Base-by-base conservation (phyloP, 495 filamentous ascomycete species). In the Aspergillus bridgeri region DNA sequence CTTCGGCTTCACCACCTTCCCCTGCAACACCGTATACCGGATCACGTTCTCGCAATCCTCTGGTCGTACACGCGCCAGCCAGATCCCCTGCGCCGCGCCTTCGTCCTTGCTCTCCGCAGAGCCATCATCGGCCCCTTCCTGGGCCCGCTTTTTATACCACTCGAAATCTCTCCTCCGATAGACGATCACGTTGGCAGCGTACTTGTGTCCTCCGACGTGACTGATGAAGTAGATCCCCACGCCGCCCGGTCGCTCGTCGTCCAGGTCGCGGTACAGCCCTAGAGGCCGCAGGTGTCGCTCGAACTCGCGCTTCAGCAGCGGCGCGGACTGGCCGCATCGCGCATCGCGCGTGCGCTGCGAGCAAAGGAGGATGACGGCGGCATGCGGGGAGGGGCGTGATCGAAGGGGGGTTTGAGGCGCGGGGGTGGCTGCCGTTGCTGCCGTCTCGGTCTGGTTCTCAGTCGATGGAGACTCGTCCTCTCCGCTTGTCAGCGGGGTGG, bases 1-100 rank as follows among this genome's bases (percentile, higher is more conserved):
- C 62, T 83, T 85, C 22, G 90, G 87, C 77, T 97, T 95, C 42
- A 98, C 83, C 18, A 98, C 87, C 78, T 96, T 97, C 6, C 94
- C 95, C 79, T 96, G 86, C 62, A 97, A 65, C 1, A 98, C 83
- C 1, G 95, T 98, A 70, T 86, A 95, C 69, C 84, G 81, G 43
- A 98, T 85, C 52, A 98, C 88, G 54, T 91, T 92, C 80, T 96
- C 94, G 57, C 95, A 96, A 66, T 98, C 91, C 75, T 94, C 90
- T 2, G 95, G 94, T 65, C 81, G 70, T 9, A 98, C 86, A 29
- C 92, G 79, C 42, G 93, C 94, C 22, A 98, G 76, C 94, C 94
- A 98, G 60, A 98, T 93, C 52, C 92, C 93, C 77, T 96, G 92
- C 53, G 81, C 83, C 1, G 89, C 92, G 22, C 86, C 82, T 23